Percentiles rank a stretch among this genome's conserved stretches.
Evolutionary conservation across 106 monocot genomes (phyloP).

Genomic region (Dactylorhiza incarnata): DNA sequence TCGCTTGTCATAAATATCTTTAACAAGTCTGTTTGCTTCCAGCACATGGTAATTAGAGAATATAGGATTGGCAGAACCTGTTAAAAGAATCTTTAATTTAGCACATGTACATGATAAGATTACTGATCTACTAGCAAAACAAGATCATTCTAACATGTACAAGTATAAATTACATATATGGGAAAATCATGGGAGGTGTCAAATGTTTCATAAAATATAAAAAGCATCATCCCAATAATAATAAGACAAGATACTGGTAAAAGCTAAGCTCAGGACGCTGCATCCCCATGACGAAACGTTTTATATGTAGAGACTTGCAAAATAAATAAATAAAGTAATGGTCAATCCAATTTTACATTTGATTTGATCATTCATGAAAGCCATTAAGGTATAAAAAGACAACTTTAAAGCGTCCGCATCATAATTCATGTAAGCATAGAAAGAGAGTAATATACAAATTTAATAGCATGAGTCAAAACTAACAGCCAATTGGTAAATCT

Average conservation of each 20-base stretch:
- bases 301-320: too few relatives aligned
- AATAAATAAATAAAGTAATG: too few relatives aligned
- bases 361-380: too few relatives aligned
- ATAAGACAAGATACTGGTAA: neutral
- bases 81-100: neutral
- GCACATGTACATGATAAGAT: neutral
- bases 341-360: too few relatives aligned
- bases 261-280: too few relatives aligned
- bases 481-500: too few relatives aligned
- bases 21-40: constrained; percentile 55
- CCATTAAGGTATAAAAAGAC: too few relatives aligned
- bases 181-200: neutral
- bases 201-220: neutral
- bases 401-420: too few relatives aligned
- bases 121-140: neutral
- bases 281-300: too few relatives aligned
- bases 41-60: constrained; percentile 61
- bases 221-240: neutral
- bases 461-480: too few relatives aligned
- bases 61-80: constrained; percentile 78
- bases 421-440: too few relatives aligned
- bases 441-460: too few relatives aligned
- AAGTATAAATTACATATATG: neutral
- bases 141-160: neutral
- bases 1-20: constrained; percentile 25